Conservation (phyloP, 2,329 filamentous ascomycete species). For the Colletotrichum sp. region DNA sequence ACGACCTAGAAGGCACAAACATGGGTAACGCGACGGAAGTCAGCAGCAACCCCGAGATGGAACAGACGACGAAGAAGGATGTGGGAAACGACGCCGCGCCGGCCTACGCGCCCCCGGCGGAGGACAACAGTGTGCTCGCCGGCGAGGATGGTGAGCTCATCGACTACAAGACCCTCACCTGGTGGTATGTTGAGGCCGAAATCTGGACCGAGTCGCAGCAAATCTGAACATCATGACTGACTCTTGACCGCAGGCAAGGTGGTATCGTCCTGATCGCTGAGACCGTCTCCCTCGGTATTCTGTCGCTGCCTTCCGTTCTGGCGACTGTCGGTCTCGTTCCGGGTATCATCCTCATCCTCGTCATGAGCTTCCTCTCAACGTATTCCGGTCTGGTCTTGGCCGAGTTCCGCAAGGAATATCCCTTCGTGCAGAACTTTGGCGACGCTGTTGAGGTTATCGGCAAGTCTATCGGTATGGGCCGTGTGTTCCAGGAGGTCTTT, state of each 20-base stretch:
- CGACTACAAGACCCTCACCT: conserved; percentile 41
- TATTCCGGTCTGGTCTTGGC: conserved; percentile 60
- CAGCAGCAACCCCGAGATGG: conserved; percentile 7
- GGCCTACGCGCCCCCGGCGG: background rate
- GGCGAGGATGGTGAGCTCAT: conserved; percentile 27
- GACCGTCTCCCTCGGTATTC: conserved; percentile 55
- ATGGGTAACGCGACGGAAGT: conserved; percentile 7
- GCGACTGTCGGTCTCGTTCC: conserved; percentile 74
- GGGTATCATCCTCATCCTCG: conserved; percentile 74
- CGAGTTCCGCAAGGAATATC: conserved; percentile 75
- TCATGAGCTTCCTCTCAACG: conserved; percentile 71
- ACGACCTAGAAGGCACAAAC: background rate
- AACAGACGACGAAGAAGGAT: background rate
- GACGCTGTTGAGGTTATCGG: conserved; percentile 67
- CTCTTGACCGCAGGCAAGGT: conserved; percentile 41
- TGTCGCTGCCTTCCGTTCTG: conserved; percentile 79
- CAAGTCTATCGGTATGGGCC: conserved; percentile 50
- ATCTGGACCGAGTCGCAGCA: background rate
- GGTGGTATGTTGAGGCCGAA: conserved; percentile 36
- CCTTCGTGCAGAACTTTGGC: conserved; percentile 70
- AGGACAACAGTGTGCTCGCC: conserved; percentile 12
- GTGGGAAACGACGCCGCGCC: background rate
- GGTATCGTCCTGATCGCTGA: conserved; percentile 49
- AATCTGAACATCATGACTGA: background rate
- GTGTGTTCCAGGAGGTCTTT: conserved; percentile 62